Conservation (phyloP, 2,329 filamentous ascomycete genomes). For the Trichoderma lentiforme region DNA sequence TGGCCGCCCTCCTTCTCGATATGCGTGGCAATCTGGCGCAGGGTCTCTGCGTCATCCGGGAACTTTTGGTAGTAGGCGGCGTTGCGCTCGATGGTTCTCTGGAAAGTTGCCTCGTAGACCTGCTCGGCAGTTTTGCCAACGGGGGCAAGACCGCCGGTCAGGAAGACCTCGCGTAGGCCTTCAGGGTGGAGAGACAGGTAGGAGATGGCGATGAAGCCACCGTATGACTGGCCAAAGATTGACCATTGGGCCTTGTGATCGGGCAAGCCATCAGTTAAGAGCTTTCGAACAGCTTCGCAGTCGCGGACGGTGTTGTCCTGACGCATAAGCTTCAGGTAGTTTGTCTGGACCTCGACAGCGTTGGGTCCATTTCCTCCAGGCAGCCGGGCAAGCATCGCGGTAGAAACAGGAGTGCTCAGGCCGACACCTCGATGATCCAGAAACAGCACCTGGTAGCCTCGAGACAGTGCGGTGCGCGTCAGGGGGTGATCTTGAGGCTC, state of each 20-base stretch:
- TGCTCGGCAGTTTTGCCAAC: constrained; percentile 68
- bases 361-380: constrained; percentile 48
- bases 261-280: constrained; percentile 67
- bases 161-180: constrained; percentile 76
- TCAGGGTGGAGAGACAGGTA: constrained; percentile 81
- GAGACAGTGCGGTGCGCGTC: constrained; percentile 67
- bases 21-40: constrained; percentile 64
- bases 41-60: constrained; percentile 69
- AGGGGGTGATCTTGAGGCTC: constrained; percentile 71
- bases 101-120: constrained; percentile 71
- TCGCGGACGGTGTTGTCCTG: constrained; percentile 89
- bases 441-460: constrained; percentile 80
- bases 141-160: constrained; percentile 80
- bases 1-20: constrained; percentile 56
- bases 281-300: constrained; percentile 78
- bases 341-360: constrained; percentile 60
- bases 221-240: constrained; percentile 86
- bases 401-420: constrained; percentile 74
- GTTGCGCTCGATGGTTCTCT: constrained; percentile 69
- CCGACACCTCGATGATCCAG: constrained; percentile 93
- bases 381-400: constrained; percentile 58
- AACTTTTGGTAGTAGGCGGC: constrained; percentile 79
- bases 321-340: constrained; percentile 79
- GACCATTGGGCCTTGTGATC: constrained; percentile 74
- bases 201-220: constrained; percentile 79